Evolutionary conservation across 2,329 filamentous ascomycete genomes (phyloP), one percentile per base, ranked within the genome.

Genomic region (Fusarium napiforme): DNA sequence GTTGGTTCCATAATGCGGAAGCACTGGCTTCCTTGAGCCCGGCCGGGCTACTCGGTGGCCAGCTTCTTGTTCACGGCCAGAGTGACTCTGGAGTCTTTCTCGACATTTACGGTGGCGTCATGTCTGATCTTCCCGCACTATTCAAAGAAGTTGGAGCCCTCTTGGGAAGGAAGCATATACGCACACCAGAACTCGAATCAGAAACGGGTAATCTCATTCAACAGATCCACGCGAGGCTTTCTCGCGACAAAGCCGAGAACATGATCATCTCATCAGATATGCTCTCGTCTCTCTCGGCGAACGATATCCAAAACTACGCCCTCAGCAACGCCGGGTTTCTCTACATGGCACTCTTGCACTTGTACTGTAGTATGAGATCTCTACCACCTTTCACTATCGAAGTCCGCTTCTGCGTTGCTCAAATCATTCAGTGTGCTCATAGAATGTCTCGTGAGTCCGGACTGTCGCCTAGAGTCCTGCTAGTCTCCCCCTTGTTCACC

Each of bases 1-100:
- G 71, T 14, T 74, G 71, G 71, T 73, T 71, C 21, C 67, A 74
- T 32, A 73, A 74, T 26, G 71, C 67, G 7, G 71, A 74, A 26
- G 71, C 32, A 32, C 34, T 74, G 2, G 70, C 71, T 15, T 71
- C 71, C 3, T 46, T 74, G 3, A 73, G 70, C 9, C 67, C 71
- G 2, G 26, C 67, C 4, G 70, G 71, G 4, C 16, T 63, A 2
- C n/a, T 62, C 2, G 32, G 42, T 4, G 37, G 37, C 1, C 62
- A 68, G 18, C 40, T 68, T 11, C 30, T 52, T 8, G 19, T 30
- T 1, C 42, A 15, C 4, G 52, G 23, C 4, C 36, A 47, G 11
- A 23, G 30, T 7, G 59, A 39, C 1, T 15, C 21, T 28, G 56
- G 39, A 1, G 30, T 30, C 1, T 68, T 43, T 26, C 73, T 74